A percentile compares a stretch with the other conserved stretches of the same genome.
Conservation (phyloP, 805 yeast species). For the Maudiozyma turicensis region DNA sequence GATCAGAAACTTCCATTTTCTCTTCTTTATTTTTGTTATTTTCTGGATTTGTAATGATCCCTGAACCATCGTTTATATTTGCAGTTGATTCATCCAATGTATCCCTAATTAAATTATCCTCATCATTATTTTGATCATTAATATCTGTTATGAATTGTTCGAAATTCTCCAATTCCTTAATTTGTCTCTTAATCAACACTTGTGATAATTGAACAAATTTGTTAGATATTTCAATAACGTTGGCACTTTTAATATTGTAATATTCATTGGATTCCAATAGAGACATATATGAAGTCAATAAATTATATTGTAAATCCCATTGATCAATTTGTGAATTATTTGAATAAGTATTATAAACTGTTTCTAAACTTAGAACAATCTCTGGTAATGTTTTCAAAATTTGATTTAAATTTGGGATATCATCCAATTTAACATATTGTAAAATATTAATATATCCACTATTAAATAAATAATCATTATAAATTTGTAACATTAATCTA, state of each 20-base stretch:
- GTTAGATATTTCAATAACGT: conserved; percentile 10
- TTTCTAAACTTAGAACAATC: conserved; percentile 18
- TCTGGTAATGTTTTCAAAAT: conserved; percentile 11
- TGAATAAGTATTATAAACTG: conserved; percentile 9
- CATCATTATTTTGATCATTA: neutral
- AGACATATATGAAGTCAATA: conserved; percentile 20
- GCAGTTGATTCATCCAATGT: neutral
- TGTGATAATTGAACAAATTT: conserved; percentile 13
- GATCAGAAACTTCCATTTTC: conserved; percentile 21
- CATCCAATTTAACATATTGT: conserved; percentile 21
- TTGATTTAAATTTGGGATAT: conserved; percentile 10
- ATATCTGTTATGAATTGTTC: neutral
- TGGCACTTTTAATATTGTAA: conserved; percentile 7
- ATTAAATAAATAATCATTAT: conserved; percentile 23
- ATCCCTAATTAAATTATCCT: neutral
- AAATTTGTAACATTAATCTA: conserved; percentile 22
- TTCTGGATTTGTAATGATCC: conserved; percentile 6
- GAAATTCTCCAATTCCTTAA: conserved; percentile 11
- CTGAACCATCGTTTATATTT: conserved; percentile 9
- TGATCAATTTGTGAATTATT: conserved; percentile 10
- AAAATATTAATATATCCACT: conserved; percentile 25
- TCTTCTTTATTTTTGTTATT: conserved; percentile 7
- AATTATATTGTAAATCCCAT: conserved; percentile 29
- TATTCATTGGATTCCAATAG: conserved; percentile 15
- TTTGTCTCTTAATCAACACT: conserved; percentile 10